phyloP scores from a whole-genome alignment of 108 stramenopile species.

The Parmales sp. region DNA sequence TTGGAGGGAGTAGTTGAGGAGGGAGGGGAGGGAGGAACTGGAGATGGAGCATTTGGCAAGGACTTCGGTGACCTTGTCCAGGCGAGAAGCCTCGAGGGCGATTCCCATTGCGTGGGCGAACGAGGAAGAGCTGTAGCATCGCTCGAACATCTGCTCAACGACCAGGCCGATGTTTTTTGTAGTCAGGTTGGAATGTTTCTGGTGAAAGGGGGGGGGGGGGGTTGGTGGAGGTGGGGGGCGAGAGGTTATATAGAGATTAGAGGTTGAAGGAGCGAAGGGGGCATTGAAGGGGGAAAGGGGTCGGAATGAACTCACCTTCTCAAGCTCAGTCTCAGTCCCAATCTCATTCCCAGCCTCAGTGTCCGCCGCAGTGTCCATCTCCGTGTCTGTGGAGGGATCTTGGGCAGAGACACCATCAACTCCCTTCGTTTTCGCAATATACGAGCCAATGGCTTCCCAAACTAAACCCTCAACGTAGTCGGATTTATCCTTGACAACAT shows the following conservation, averaged over 20 bases:
- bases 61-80: conserved; percentile 52
- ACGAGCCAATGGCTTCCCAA: conserved; percentile 64
- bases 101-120: conserved; percentile 90
- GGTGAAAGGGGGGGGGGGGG: too few species aligned
- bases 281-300: too few species aligned
- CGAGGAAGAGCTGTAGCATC: conserved; percentile 71
- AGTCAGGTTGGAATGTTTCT: too few species aligned
- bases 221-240: too few species aligned
- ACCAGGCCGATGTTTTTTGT: conserved; percentile 79
- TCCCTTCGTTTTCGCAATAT: conserved; percentile 28
- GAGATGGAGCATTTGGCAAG: conserved; percentile 8
- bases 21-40: background rate
- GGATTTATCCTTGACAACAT: conserved; percentile 22
- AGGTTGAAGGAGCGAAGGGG: too few species aligned
- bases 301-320: too few species aligned
- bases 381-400: conserved; percentile 16
- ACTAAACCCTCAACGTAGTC: conserved; percentile 61
- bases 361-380: conserved; percentile 14
- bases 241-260: too few species aligned
- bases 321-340: conserved; percentile 29
- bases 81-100: conserved; percentile 78
- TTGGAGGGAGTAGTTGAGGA: conserved; percentile 47
- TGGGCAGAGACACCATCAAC: conserved; percentile 26
- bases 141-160: conserved; percentile 81
- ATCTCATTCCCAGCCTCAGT: conserved; percentile 14